Evolutionary conservation across 1,284 basidiomycete species (phyloP).

Genomic region (Ganoderma resinaceum): DNA sequence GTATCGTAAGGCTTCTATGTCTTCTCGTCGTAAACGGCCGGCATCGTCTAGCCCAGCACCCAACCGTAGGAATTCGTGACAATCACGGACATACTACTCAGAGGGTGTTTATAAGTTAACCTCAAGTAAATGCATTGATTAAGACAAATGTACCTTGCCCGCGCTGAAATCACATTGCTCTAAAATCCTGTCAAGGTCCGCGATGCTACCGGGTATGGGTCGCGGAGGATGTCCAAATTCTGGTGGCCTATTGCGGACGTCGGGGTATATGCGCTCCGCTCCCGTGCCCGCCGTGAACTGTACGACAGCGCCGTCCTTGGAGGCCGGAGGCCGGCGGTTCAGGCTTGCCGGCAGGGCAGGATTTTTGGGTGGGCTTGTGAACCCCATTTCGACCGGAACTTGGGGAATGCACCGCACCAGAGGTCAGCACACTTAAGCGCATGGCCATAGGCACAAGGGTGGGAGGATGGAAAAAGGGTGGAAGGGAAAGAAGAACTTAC

Average conservation of each 20-base stretch:
- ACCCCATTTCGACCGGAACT: slow-evolving; percentile 79
- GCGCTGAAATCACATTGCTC: slow-evolving; percentile 88
- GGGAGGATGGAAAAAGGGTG: neutral
- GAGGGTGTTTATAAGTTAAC: slow-evolving; percentile 1
- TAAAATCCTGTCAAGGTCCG: slow-evolving; percentile 89
- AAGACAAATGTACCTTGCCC: slow-evolving; percentile 58
- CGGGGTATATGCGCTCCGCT: slow-evolving; percentile 78
- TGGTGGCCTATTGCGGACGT: slow-evolving; percentile 63
- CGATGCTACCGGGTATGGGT: slow-evolving; percentile 80
- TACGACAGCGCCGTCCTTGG: slow-evolving; percentile 42
- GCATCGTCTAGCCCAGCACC: slow-evolving; percentile 72
- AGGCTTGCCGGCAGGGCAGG: slow-evolving; percentile 70
- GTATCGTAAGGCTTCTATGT: slow-evolving; percentile 69
- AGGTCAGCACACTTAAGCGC: neutral
- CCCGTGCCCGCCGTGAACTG: slow-evolving; percentile 70
- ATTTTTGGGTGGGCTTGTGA: slow-evolving; percentile 67
- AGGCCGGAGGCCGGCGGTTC: slow-evolving; percentile 49
- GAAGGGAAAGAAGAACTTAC: slow-evolving; percentile 54
- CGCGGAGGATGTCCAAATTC: slow-evolving; percentile 82
- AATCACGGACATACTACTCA: slow-evolving; percentile 76
- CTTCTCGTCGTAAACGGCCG: slow-evolving; percentile 61
- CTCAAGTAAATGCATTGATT: neutral
- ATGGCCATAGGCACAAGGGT: neutral
- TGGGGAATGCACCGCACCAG: neutral
- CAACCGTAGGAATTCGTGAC: slow-evolving; percentile 73